These are phyloP conservation scores for Hypoxylon subgilvum DNA, from an alignment of 495 filamentous ascomycete genomes.

Conservation along the genomic window DNA sequence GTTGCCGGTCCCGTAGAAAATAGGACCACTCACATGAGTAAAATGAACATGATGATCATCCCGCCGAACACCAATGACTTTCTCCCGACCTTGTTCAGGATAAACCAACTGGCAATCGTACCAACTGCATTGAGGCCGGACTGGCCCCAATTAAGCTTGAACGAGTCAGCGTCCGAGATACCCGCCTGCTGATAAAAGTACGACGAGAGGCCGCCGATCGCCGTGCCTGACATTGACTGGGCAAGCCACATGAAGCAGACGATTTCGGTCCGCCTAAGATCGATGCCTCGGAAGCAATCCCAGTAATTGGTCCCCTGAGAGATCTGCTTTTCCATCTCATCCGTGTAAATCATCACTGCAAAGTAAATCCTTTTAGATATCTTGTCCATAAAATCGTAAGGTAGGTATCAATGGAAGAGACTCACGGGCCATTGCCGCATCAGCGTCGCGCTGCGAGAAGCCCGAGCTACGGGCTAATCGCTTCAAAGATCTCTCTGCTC, in stretches of 20 bases:
- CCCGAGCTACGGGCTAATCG: conserved; percentile 57
- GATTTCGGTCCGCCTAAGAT: conserved; percentile 73
- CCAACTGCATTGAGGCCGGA: conserved; percentile 58
- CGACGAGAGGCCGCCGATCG: conserved; percentile 71
- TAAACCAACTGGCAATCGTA: conserved; percentile 58
- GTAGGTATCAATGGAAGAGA: conserved; percentile 21
- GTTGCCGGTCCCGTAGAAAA: not conserved
- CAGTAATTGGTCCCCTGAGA: conserved; percentile 61
- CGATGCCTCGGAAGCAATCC: conserved; percentile 70
- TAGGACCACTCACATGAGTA: conserved; percentile 45
- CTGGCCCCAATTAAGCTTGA: conserved; percentile 48
- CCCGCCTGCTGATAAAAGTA: conserved; percentile 75
- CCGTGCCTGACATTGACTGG: conserved; percentile 72
- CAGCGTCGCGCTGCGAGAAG: conserved; percentile 38
- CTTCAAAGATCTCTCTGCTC: conserved; percentile 52
- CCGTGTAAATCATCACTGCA: conserved; percentile 54
- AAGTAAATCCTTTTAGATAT: conserved; percentile 3
- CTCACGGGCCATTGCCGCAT: conserved; percentile 40
- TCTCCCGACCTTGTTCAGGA: conserved; percentile 57
- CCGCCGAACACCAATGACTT: conserved; percentile 61
- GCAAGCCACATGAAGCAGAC: conserved; percentile 72
- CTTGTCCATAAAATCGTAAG: conserved; percentile 60
- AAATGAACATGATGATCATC: conserved; percentile 46
- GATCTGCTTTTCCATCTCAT: conserved; percentile 65
- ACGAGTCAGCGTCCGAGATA: conserved; percentile 60